phyloP scores from a whole-genome alignment of 352 stramenopile genomes.

The Blastocystis sp. region DNA sequence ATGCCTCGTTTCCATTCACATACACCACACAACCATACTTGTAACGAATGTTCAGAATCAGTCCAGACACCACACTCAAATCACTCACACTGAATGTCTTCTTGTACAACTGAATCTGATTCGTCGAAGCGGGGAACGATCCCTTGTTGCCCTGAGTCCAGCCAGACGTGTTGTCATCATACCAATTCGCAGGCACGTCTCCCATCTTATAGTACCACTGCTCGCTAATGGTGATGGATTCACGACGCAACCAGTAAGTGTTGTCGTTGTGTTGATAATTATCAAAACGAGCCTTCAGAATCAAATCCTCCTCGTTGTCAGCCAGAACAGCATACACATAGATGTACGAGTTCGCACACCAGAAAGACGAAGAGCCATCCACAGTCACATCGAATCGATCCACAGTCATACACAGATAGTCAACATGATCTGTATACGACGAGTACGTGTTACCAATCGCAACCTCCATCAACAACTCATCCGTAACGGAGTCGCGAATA shows the following conservation, averaged over 20 bases:
- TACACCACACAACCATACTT: slow-evolving; percentile 3
- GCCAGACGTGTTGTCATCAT: neutral
- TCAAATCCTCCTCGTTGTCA: neutral
- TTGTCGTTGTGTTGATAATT: neutral
- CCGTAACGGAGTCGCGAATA: neutral
- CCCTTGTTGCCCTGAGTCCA: neutral
- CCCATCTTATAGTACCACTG: slow-evolving; percentile 46
- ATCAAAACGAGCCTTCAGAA: neutral
- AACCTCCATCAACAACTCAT: neutral
- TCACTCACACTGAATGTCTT: slow-evolving; percentile 9
- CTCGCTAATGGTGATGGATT: neutral
- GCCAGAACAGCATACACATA: neutral
- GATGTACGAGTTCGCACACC: neutral
- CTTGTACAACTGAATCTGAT: slow-evolving; percentile 39
- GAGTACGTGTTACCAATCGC: neutral
- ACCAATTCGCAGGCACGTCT: slow-evolving; percentile 1
- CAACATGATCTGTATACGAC: neutral
- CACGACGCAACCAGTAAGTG: neutral
- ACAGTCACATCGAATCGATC: neutral
- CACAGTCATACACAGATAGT: neutral
- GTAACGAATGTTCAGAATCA: slow-evolving; percentile 36
- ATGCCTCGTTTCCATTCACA: slow-evolving; percentile 34
- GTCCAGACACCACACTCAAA: neutral
- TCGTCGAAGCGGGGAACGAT: slow-evolving; percentile 1
- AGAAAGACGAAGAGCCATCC: neutral